These are phyloP conservation scores for Phytophthora kernoviae DNA, from an alignment of 352 stramenopile genomes.

Conservation along the genomic window DNA sequence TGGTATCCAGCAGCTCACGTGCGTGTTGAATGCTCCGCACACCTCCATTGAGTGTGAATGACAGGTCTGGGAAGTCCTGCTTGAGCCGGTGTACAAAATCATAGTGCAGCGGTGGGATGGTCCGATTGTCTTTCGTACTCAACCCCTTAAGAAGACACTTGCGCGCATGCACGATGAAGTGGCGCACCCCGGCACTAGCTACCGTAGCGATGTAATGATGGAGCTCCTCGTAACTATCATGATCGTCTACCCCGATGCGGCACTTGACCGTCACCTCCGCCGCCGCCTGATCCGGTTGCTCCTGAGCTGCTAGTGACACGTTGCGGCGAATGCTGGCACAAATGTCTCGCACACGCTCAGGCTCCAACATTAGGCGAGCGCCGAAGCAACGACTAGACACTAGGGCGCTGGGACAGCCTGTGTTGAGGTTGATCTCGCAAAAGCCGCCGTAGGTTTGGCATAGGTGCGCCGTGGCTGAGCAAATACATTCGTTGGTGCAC, in stretches of 20 bases:
- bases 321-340: constrained; percentile 81
- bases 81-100: constrained; percentile 94
- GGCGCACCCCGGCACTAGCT: constrained; percentile 85
- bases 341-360: constrained; percentile 94
- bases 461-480: constrained; percentile 71
- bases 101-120: constrained; percentile 97
- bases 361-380: constrained; percentile 97
- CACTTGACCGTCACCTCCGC: constrained; percentile 97
- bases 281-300: constrained; percentile 27
- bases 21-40: constrained; percentile 93
- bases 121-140: constrained; percentile 97
- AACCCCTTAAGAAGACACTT: constrained; percentile 97
- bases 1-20: constrained; percentile 83
- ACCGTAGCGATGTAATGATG: constrained; percentile 94
- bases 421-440: constrained; percentile 97
- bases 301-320: constrained; percentile 30
- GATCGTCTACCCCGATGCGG: constrained; percentile 96
- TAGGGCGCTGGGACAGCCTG: constrained; percentile 91
- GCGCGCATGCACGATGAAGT: constrained; percentile 98
- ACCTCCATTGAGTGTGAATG: constrained; percentile 98
- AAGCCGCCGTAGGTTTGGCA: constrained; percentile 90
- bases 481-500: neutral
- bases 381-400: constrained; percentile 94
- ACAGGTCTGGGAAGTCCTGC: constrained; percentile 95
- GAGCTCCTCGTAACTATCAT: constrained; percentile 93